Evolutionary conservation across 352 stramenopile species (phyloP).

Genomic region (Phytophthora fragariae): DNA sequence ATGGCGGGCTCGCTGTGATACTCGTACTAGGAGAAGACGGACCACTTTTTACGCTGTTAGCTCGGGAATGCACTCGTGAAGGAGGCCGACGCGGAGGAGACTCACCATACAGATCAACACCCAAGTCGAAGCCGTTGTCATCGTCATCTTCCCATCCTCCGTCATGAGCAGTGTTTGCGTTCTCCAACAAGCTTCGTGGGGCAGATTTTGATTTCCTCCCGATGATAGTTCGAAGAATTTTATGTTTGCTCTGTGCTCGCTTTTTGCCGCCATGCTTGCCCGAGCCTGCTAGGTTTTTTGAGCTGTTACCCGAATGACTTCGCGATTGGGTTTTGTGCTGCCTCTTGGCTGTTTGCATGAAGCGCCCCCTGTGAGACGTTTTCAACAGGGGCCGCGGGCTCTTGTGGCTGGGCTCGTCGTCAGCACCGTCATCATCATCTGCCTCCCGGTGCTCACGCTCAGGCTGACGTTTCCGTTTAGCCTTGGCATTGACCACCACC

Average conservation of each 20-base stretch:
- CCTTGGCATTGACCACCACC: background rate
- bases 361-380: constrained; percentile 28
- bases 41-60: constrained; percentile 17
- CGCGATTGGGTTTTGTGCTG: background rate
- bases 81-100: constrained; percentile 39
- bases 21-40: constrained; percentile 25
- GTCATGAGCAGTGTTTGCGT: background rate
- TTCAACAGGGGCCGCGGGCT: constrained; percentile 35
- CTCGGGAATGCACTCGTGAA: constrained; percentile 26
- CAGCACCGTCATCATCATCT: constrained; percentile 1
- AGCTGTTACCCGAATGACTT: background rate
- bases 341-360: constrained; percentile 18
- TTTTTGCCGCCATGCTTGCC: constrained; percentile 5
- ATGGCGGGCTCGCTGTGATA: constrained; percentile 18
- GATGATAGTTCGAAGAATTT: background rate
- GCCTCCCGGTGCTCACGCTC: background rate
- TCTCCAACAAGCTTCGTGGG: constrained; percentile 14
- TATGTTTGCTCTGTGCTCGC: background rate
- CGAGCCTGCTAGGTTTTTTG: background rate
- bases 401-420: background rate
- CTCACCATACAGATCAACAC: constrained; percentile 27
- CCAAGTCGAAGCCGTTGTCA: constrained; percentile 38
- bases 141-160: constrained; percentile 22
- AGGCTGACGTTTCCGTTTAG: background rate
- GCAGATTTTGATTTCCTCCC: constrained; percentile 34